Evolutionary conservation across 768 basidiomycete species (phyloP), one percentile per base, ranked within the genome.

Genomic region (Leccinum fibrillosum): DNA sequence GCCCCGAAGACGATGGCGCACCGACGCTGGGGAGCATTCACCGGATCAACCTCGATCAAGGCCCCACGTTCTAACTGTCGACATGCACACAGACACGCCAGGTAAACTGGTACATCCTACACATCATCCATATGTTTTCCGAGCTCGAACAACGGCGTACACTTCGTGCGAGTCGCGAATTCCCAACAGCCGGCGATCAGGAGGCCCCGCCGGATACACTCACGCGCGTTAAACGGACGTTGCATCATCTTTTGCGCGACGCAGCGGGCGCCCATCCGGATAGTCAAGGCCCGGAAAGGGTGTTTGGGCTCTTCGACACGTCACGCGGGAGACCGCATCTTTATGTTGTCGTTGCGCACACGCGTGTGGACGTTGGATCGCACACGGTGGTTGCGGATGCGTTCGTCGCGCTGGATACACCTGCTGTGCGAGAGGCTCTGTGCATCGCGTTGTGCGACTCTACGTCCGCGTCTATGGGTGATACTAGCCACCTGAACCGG

Each of bases 371-470:
- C 58, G 62, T 80, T 15, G 61, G 60, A 2, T 67, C 66, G 11
- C 66, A 68, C 57, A 83, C 84, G 2, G 53, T 84, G 0, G 70
- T 85, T 6, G 75, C 73, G 26, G 83, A 85, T 58, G 73, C 75
- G 2, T 84, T 74, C 62, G 75, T 81, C 9, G 69, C 81, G 2
- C 75, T 77, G 0, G 61, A 74, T 32, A 69, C 53, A 34, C 56
- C 28, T n/a, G 56, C 52, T 2, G 49, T 66, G 6, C 49, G 19
- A 12, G 26, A 30, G 1, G 35, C 25, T 2, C n/a, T 62, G 28
- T 10, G 10, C 1, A 21, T 13, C 25, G 52, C 28, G 15, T 2
- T 37, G 12, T 3, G 17, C 7, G 34, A 19, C 26, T 26, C 48
- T 34, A 6, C 10, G 15, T 12, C 4, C 34, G 25, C 9, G 23